Evolutionary conservation across 192 early-diverging fungal species (phyloP), one percentile per base, ranked within the genome.

Genomic region (Mortierella hygrophila): DNA sequence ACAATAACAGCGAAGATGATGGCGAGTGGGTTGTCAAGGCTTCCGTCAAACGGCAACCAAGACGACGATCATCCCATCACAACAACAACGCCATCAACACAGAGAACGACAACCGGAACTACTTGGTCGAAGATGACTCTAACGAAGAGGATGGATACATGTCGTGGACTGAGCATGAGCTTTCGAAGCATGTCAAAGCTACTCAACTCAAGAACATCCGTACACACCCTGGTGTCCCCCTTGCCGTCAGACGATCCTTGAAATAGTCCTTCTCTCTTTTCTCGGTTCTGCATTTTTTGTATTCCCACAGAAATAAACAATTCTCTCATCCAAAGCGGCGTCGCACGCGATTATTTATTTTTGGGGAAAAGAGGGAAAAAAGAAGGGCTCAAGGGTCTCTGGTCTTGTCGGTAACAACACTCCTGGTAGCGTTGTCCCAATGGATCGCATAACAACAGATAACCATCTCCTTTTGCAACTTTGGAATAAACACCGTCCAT

Each of bases 191-290:
- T 6, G 75, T 68, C 4, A 77, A 70, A 41, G 84, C 84, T 1
- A 72, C 77, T 68, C 80, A 80, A 15, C 76, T 86, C n/a, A 86
- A 86, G 79, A 86, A 86, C 68, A 71, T 78, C 13, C 79, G 84
- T 35, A 35, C 63, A 29, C 49, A 65, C 35, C 35, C 68, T 20
- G 47, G 23, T 16, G 13, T 44, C 46, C 44, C 79, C 21, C 40
- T 54, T 7, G 52, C 26, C 52, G 7, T 29, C 71, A 72, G 54
- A 57, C 13, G 49, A 20, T 52, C 49, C 16, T 6, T 52, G 49
- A 52, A 52, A 52, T 52, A 16, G 11, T 52, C 20, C 21, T 38
- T 11, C 69, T 38, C 18, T 71, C 70, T 32, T 35, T 54, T 15
- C 13, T 21, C 10, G 15, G 7, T 46, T 42, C 20, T 35, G 37